phyloP scores from a whole-genome alignment of 495 filamentous ascomycete genomes.

The Penicillium nucicola region DNA sequence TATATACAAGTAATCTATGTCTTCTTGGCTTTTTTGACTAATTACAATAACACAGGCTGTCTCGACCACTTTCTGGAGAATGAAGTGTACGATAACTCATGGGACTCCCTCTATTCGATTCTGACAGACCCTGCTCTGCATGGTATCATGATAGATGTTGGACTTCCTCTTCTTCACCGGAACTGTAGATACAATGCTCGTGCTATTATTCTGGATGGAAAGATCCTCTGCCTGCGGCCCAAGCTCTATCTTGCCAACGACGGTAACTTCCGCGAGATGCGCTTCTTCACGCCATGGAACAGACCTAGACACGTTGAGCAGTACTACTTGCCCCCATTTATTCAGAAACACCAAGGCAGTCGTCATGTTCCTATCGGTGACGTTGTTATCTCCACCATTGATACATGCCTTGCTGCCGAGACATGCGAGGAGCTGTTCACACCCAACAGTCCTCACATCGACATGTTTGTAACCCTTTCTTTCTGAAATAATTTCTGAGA shows the following conservation, averaged over 20 bases:
- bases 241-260: conserved; percentile 76
- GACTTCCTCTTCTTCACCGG: conserved; percentile 62
- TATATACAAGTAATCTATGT: too few species aligned
- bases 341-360: conserved; percentile 36
- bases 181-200: conserved; percentile 64
- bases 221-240: conserved; percentile 71
- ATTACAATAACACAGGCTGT: too few species aligned
- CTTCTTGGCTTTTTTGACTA: too few species aligned
- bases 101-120: conserved; percentile 61
- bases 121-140: conserved; percentile 61
- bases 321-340: conserved; percentile 66
- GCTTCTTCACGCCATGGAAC: conserved; percentile 67
- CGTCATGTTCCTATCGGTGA: conserved; percentile 74
- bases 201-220: conserved; percentile 61
- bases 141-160: conserved; percentile 78
- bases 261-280: conserved; percentile 40
- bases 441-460: conserved; percentile 41
- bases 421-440: conserved; percentile 82
- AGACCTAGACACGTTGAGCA: conserved; percentile 61
- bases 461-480: too few species aligned
- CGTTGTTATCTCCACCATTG: conserved; percentile 66
- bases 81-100: conserved; percentile 61
- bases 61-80: conserved; percentile 29
- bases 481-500: too few species aligned
- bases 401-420: conserved; percentile 70